Base-by-base conservation (phyloP, 768 basidiomycete genomes). In the Podaxis sp. region DNA sequence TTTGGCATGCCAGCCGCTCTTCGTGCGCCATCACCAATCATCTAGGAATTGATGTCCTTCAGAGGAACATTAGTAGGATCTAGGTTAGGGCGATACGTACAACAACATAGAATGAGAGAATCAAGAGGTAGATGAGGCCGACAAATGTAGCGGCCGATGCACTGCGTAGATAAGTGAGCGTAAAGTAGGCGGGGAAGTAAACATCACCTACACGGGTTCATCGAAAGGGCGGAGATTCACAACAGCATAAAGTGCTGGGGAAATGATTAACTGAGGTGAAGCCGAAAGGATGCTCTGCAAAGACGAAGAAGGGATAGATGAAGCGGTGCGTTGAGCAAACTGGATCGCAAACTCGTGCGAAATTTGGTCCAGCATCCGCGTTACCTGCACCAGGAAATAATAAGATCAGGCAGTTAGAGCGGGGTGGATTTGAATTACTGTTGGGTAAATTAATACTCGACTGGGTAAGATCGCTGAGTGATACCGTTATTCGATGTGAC, bases 161-260 rank as follows among this genome's bases (percentile, higher is more conserved):
- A 0, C 85, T 86, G 61, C 19, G n/a, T 57, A 53, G 1, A 7
- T 51, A 59, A 5, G 13, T 12, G 8, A 54, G 40, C 36, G 22
- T 33, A 48, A 11, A n/a, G 19, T 39, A 17, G 15, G 11, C 39
- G 22, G 56, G n/a, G 40, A 36, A 30, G 46, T 8, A 5, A 46
- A 33, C 51, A 36, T 12, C 7, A 74, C 85, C n/a, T 79, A 88
- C 86, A 83, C 84, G 36, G 87, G 82, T 19, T 82, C 71, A 67
- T 87, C 80, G 63, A 89, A 90, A 0, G 89, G 87, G 39, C 81
- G 73, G 1, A 86, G 67, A 64, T 90, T 88, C 49, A 75, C 60
- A 33, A 84, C 64, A 0, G 70, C 80, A 64, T 80, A 87, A 15
- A 69, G 74, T 2, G 87, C 67, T 0, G 89, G 86, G 11, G 73